phyloP scores from a whole-genome alignment of 2,329 filamentous ascomycete genomes.

The Huntiella abstrusa region DNA sequence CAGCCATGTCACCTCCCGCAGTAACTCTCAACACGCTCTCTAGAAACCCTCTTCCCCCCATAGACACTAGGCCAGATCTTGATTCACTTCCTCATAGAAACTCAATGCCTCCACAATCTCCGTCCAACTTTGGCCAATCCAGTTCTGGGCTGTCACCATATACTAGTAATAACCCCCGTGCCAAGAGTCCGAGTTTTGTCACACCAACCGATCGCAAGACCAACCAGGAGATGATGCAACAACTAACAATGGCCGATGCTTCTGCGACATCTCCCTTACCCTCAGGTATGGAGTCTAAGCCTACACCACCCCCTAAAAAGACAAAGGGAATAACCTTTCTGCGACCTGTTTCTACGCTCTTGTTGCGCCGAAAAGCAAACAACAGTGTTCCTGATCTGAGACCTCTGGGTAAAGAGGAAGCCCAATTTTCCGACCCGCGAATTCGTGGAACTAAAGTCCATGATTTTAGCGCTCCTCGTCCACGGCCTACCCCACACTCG shows the following conservation, averaged over 20 bases:
- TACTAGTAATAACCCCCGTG: slow-evolving; percentile 13
- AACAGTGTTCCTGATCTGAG: slow-evolving; percentile 27
- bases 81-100: slow-evolving; percentile 1
- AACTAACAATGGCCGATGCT: neutral
- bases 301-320: slow-evolving; percentile 20
- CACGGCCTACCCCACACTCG: slow-evolving; percentile 15
- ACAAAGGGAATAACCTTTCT: slow-evolving; percentile 38
- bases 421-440: slow-evolving; percentile 38
- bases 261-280: no score
- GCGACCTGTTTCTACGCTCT: slow-evolving; percentile 38
- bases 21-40: slow-evolving; percentile 12
- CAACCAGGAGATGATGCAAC: slow-evolving; percentile 13
- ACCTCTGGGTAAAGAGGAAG: slow-evolving; percentile 22
- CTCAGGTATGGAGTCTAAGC: no score
- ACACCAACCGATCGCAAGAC: slow-evolving; percentile 31
- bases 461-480: slow-evolving; percentile 44
- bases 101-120: slow-evolving; percentile 8
- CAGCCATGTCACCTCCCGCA: neutral
- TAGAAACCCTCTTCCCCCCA: slow-evolving; percentile 15
- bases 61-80: slow-evolving; percentile 12
- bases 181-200: slow-evolving; percentile 24
- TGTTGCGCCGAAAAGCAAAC: slow-evolving; percentile 36
- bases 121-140: slow-evolving; percentile 7
- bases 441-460: slow-evolving; percentile 46
- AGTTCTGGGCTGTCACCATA: slow-evolving; percentile 2